Evolutionary conservation across 176 grass and related monocot species (phyloP).

Genomic region (Saccharum spontaneum): DNA sequence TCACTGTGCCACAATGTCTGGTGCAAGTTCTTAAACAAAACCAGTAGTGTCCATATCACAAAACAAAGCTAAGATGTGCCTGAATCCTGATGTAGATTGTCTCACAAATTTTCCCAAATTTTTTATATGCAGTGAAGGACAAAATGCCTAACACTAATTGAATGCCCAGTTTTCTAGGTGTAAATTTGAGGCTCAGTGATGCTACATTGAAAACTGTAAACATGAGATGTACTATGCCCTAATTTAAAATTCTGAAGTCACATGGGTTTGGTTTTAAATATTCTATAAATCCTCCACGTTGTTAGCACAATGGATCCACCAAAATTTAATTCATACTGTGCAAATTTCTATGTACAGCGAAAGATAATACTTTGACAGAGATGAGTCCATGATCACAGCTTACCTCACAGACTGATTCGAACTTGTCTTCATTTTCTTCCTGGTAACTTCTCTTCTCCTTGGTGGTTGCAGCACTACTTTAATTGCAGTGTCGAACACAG

Average conservation of each 20-base stretch:
- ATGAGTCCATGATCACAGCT: background rate
- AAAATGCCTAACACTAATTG: background rate
- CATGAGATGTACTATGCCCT: background rate
- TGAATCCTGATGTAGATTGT: background rate
- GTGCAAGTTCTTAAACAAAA: background rate
- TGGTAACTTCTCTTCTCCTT: constrained; percentile 57
- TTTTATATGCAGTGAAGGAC: background rate
- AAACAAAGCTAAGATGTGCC: background rate
- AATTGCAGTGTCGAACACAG: constrained; percentile 76
- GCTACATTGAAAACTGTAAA: background rate
- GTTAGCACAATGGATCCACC: background rate
- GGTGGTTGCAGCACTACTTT: constrained; percentile 81
- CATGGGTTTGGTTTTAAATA: background rate
- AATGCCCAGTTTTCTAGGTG: background rate
- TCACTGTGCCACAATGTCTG: background rate
- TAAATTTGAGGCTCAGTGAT: background rate
- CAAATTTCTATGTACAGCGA: background rate
- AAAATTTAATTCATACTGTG: background rate
- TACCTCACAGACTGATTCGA: constrained; percentile 51
- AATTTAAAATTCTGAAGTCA: constrained; percentile 16
- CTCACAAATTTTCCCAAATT: background rate
- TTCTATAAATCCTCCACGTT: background rate
- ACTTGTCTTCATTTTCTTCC: constrained; percentile 49
- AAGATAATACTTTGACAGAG: background rate
- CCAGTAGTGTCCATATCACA: background rate